Base-by-base conservation (phyloP, 352 stramenopile species). In the Globisporangium carolinianum region DNA sequence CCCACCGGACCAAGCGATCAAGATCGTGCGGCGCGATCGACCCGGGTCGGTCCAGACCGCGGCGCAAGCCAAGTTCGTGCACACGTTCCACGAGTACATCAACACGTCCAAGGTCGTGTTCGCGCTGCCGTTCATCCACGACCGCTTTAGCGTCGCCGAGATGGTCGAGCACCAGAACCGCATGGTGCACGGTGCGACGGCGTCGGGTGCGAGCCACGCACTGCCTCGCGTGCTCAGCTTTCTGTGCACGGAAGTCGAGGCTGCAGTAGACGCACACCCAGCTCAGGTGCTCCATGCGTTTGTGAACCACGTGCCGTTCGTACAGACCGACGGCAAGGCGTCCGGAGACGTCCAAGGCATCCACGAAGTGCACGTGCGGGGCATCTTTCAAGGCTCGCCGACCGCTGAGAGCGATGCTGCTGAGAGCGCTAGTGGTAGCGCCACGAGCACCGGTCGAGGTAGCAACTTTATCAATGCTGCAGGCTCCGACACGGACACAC, bases 1-100 rank as follows among this genome's bases (percentile, higher is more conserved):
- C 32, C 67, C 75, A 42, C 79, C 81, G 0, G 73, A 85, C 9
- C 66, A 80, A 8, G 83, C 83, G 0, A 89, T 91, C 60, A 68
- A 73, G 17, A 83, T 91, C 37, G 83, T 94, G 14, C 77, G 83
- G 7, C 77, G 79, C 2, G 83, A 91, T 37, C 73, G 81, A 0
- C 81, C 79, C 5, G 83, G 83, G 6, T 94, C 83, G 7, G 75
- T 94, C n/a, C 81, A 94, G 58, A 94, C 83, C 0, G 70, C 76
- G 5, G 77, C 64, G 0, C 83, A 94, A 53, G 65, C 67, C 46
- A 87, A 89, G 56, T 94, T 91, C 49, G 77, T 91, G 14, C 69
- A 72, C 48, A 70, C 68, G 41, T 91, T 94, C 61, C 79, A 91
- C 61, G 76, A 85, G 24, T 91, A 89, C 48, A 68, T 91, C 54